Conservation (phyloP, 2,329 filamentous ascomycete species). For the Alternaria tenuissima region DNA sequence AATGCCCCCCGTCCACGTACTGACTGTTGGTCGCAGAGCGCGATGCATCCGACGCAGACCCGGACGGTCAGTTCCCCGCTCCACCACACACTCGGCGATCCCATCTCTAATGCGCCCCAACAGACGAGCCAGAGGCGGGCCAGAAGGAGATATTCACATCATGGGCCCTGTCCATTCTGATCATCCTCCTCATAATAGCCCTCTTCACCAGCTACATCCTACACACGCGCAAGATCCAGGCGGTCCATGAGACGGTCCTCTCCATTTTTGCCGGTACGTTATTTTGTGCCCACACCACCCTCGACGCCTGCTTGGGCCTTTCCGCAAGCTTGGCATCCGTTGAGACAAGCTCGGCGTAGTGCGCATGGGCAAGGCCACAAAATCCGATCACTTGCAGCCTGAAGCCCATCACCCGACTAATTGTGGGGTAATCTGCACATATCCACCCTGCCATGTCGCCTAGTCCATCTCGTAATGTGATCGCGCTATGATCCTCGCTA, state of each 20-base stretch:
- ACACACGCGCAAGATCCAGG: slow-evolving; percentile 95
- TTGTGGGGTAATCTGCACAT: slow-evolving; percentile 25
- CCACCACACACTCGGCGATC: slow-evolving; percentile 16
- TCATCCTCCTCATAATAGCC: slow-evolving; percentile 89
- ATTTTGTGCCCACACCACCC: slow-evolving; percentile 4
- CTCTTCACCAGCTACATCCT: slow-evolving; percentile 97
- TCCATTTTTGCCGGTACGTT: slow-evolving; percentile 90
- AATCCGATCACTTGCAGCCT: slow-evolving; percentile 9
- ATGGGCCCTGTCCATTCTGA: slow-evolving; percentile 97
- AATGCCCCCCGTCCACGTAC: slow-evolving; percentile 2
- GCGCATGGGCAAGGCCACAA: slow-evolving; percentile 18
- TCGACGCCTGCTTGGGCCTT: not conserved
- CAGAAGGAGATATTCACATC: slow-evolving; percentile 95
- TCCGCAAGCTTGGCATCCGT: slow-evolving; percentile 10
- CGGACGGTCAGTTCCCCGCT: slow-evolving; percentile 51
- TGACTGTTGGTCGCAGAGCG: slow-evolving; percentile 45
- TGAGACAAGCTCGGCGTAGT: slow-evolving; percentile 16
- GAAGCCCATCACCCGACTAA: slow-evolving; percentile 14
- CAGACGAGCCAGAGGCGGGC: slow-evolving; percentile 78
- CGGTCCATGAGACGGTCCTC: slow-evolving; percentile 96
- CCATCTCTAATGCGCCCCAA: slow-evolving; percentile 48
- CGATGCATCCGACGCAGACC: slow-evolving; percentile 58
- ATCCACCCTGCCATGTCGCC: slow-evolving; percentile 18
- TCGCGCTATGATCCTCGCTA: slow-evolving; percentile 33
- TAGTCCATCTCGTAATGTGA: slow-evolving; percentile 25